A percentile compares a stretch with the other conserved stretches of the same genome.
phyloP scores from a whole-genome alignment of 371 early-diverging fungal species.

The Choanephora cucurbitarum region DNA sequence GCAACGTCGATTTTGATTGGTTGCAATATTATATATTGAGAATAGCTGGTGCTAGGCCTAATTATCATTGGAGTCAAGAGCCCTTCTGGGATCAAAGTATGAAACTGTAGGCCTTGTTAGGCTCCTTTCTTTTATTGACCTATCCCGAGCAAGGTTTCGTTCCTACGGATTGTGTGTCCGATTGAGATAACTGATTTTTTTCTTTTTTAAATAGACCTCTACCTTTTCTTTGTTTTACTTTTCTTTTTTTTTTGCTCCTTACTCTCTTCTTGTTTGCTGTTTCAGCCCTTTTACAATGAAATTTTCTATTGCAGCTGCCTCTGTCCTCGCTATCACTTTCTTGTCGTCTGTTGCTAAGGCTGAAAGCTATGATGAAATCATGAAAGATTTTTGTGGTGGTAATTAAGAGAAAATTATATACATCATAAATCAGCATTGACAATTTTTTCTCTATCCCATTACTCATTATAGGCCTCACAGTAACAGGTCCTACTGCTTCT shows the following conservation, averaged over 20 bases:
- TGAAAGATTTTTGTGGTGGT: conserved; percentile 45
- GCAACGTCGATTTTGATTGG: too few species aligned
- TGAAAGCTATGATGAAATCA: conserved; percentile 42
- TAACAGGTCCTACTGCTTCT: conserved; percentile 16
- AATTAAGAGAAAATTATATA: conserved; percentile 4
- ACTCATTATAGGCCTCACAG: conserved; percentile 21
- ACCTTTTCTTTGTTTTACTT: background rate
- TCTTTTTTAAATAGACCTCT: too few species aligned
- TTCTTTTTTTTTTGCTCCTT: conserved; percentile 2
- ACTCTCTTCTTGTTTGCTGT: conserved; percentile 7
- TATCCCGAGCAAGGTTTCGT: too few species aligned
- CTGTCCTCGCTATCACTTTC: conserved; percentile 30
- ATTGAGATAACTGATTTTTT: too few species aligned
- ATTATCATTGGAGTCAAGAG: too few species aligned
- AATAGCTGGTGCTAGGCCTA: too few species aligned
- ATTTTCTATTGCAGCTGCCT: conserved; percentile 44
- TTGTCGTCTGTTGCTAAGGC: conserved; percentile 29
- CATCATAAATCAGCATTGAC: conserved; percentile 1
- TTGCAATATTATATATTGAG: too few species aligned
- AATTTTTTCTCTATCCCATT: conserved; percentile 11
- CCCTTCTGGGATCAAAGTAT: too few species aligned
- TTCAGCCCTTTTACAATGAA: conserved; percentile 31
- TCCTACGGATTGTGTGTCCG: too few species aligned
- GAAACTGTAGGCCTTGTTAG: too few species aligned
- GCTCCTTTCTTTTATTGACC: too few species aligned